Conservation (phyloP, 352 stramenopile species). For the Bremia lactucae region DNA sequence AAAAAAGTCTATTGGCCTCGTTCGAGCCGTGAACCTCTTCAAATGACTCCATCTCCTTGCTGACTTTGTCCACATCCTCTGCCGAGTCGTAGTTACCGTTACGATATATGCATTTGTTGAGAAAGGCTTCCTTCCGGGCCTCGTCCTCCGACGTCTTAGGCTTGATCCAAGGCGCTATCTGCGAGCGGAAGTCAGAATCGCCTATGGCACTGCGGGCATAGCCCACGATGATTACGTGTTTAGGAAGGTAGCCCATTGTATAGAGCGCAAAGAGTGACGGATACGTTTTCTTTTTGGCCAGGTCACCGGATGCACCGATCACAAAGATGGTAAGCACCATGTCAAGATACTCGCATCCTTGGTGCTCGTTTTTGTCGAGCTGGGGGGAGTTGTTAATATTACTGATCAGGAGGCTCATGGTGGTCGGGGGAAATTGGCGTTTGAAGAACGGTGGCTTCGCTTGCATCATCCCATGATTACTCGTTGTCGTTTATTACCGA, state of each 20-base stretch:
- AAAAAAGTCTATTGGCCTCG: slow-evolving; percentile 86
- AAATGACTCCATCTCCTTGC: slow-evolving; percentile 54
- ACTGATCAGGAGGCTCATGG: slow-evolving; percentile 28
- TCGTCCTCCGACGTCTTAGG: slow-evolving; percentile 34
- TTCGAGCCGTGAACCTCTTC: slow-evolving; percentile 44
- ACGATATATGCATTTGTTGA: slow-evolving; percentile 70
- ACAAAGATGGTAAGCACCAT: slow-evolving; percentile 75
- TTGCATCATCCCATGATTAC: too few species aligned
- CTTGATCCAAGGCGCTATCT: slow-evolving; percentile 62
- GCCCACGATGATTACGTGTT: slow-evolving; percentile 77
- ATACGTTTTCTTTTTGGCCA: slow-evolving; percentile 89
- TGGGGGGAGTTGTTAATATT: slow-evolving; percentile 10
- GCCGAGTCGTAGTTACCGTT: slow-evolving; percentile 74
- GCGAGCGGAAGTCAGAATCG: slow-evolving; percentile 77
- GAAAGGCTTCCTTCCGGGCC: slow-evolving; percentile 56
- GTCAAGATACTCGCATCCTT: slow-evolving; percentile 59
- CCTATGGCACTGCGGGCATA: slow-evolving; percentile 75
- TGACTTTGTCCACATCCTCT: slow-evolving; percentile 65
- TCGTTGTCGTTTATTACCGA: too few species aligned
- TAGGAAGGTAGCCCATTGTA: slow-evolving; percentile 60
- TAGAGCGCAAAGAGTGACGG: slow-evolving; percentile 87
- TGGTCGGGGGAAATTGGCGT: too few species aligned
- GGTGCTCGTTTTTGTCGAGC: slow-evolving; percentile 30
- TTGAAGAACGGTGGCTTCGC: too few species aligned
- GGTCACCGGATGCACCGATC: slow-evolving; percentile 78